A percentile compares a stretch with the other conserved stretches of the same genome.
These are phyloP conservation scores for Orbilia ellipsospora DNA, from an alignment of 2,329 filamentous ascomycete species.

Conservation along the genomic window DNA sequence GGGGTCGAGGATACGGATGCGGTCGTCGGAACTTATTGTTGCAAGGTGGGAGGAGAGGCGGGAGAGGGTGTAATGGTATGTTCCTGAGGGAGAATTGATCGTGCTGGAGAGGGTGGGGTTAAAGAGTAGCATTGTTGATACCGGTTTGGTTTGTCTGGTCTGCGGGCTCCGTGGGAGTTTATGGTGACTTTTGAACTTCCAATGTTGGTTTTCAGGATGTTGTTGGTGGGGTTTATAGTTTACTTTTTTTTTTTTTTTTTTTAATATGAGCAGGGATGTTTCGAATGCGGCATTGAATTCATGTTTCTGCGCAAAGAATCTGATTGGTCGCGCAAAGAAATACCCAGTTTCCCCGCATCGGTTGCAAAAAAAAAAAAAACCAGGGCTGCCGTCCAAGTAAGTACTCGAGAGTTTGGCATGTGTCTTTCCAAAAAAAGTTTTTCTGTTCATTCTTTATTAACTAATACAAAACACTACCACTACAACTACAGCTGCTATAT, in stretches of 20 bases:
- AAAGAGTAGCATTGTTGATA: conserved; percentile 36
- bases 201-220: background rate
- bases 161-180: background rate
- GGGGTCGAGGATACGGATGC: conserved; percentile 74
- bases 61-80: conserved; percentile 71
- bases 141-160: background rate
- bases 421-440: too few relatives aligned
- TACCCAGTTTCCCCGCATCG: too few relatives aligned
- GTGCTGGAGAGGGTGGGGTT: conserved; percentile 62
- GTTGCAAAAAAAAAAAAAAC: background rate
- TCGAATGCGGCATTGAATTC: background rate
- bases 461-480: too few relatives aligned
- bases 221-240: conserved; percentile 1
- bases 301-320: conserved; percentile 36
- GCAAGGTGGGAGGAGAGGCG: conserved; percentile 68
- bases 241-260: conserved; percentile 2
- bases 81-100: conserved; percentile 63
- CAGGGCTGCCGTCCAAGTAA: background rate
- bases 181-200: background rate
- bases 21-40: conserved; percentile 76
- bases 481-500: too few relatives aligned
- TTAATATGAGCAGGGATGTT: background rate
- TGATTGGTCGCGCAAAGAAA: conserved; percentile 34
- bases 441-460: too few relatives aligned
- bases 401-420: too few relatives aligned